A percentile compares a stretch with the other conserved stretches of the same genome.
Evolutionary conservation across 2,329 filamentous ascomycete species (phyloP).

Genomic region (Colletotrichum tofieldiae): DNA sequence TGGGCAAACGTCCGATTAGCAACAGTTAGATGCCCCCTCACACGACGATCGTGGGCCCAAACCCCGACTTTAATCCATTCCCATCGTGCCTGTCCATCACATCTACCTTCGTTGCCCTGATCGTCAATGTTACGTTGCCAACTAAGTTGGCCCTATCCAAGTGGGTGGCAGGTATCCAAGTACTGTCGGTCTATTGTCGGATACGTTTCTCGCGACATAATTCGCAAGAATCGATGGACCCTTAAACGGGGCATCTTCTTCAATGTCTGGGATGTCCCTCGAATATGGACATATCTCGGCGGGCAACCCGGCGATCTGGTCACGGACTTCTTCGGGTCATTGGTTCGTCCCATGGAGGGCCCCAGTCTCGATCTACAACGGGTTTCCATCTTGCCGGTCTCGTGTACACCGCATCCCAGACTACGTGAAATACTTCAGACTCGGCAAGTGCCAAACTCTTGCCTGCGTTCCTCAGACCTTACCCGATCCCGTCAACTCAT

Average conservation of each 20-base stretch:
- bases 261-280: conserved; percentile 20
- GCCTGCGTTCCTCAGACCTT: background rate
- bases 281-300: conserved; percentile 8
- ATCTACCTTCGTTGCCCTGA: background rate
- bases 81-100: background rate
- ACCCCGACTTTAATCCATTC: conserved; percentile 8
- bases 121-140: conserved; percentile 15
- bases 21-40: background rate
- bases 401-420: conserved; percentile 13
- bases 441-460: conserved; percentile 31
- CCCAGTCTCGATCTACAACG: conserved; percentile 22
- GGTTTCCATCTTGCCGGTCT: conserved; percentile 31
- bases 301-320: conserved; percentile 36
- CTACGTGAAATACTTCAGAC: conserved; percentile 5
- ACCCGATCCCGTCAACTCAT: conserved; percentile 6
- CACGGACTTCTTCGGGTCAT: conserved; percentile 19
- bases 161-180: conserved; percentile 27
- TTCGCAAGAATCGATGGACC: conserved; percentile 25
- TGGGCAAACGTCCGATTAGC: background rate
- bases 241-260: conserved; percentile 21
- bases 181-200: conserved; percentile 2
- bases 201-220: conserved; percentile 15
- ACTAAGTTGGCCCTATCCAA: conserved; percentile 29
- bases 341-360: conserved; percentile 30
- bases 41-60: conserved; percentile 5